phyloP scores from a whole-genome alignment of 164 flowering plant genomes.

The Echeveria elegans region DNA sequence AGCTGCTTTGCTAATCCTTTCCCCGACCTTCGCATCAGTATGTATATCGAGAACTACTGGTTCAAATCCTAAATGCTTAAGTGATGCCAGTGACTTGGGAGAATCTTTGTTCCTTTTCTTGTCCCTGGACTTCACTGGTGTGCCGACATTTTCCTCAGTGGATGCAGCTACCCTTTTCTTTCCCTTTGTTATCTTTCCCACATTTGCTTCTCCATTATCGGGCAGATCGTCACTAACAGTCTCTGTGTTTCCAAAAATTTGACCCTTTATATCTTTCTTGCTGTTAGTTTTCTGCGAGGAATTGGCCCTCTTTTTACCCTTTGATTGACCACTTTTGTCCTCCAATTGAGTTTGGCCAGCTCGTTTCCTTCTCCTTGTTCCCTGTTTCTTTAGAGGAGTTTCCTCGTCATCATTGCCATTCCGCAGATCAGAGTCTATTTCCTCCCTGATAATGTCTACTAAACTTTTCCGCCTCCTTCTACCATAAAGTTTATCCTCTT shows the following conservation, averaged over 20 bases:
- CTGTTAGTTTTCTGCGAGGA: not conserved
- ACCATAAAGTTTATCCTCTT: constrained; percentile 23
- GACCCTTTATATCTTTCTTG: not conserved
- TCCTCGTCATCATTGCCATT: no score
- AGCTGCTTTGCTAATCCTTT: constrained; percentile 15
- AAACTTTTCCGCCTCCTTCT: constrained; percentile 52
- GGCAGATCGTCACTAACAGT: not conserved
- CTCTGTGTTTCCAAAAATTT: not conserved
- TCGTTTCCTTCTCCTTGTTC: not conserved
- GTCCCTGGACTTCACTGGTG: constrained; percentile 20
- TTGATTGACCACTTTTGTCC: not conserved
- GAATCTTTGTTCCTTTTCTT: constrained; percentile 41
- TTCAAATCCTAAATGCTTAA: constrained; percentile 6
- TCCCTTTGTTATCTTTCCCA: not conserved
- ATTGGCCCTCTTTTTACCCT: not conserved
- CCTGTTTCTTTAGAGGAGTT: not conserved
- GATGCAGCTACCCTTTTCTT: not conserved
- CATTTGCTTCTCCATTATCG: not conserved
- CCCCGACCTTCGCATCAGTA: constrained; percentile 10
- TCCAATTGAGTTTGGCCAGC: not conserved
- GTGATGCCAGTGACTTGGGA: constrained; percentile 26
- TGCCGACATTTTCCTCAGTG: constrained; percentile 8
- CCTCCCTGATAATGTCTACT: constrained; percentile 26
- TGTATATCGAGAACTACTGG: constrained; percentile 12
- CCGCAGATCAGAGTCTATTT: no score